Percentiles rank a stretch among this genome's conserved stretches.
These are phyloP conservation scores for Pseudevernia furfuracea DNA, from an alignment of 495 filamentous ascomycete genomes.

Conservation along the genomic window DNA sequence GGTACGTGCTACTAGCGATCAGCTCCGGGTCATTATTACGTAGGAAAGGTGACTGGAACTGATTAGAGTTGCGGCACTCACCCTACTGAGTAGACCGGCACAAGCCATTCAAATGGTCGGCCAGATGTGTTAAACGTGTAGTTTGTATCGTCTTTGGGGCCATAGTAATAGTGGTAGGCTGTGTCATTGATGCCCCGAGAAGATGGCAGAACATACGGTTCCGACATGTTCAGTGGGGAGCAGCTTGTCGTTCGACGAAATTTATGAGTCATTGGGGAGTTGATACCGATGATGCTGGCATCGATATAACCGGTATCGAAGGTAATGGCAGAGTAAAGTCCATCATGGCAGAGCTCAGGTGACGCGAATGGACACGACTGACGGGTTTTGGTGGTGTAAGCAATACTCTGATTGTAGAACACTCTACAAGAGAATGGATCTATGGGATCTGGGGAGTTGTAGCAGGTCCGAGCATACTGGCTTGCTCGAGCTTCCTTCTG, in stretches of 20 bases:
- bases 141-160: conserved; percentile 10
- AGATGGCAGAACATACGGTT: conserved; percentile 11
- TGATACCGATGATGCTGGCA: conserved; percentile 25
- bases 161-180: conserved; percentile 24
- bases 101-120: conserved; percentile 22
- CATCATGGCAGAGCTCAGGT: conserved; percentile 16
- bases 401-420: conserved; percentile 26
- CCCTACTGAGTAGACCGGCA: conserved; percentile 24
- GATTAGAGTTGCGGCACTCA: conserved; percentile 11
- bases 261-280: conserved; percentile 14
- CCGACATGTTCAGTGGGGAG: conserved; percentile 25
- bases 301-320: conserved; percentile 25
- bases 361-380: conserved; percentile 25
- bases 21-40: neutral
- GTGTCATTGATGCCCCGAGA: conserved; percentile 13
- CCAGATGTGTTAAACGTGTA: conserved; percentile 23
- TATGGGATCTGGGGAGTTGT: conserved; percentile 5
- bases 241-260: conserved; percentile 26
- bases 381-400: conserved; percentile 10
- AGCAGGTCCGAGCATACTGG: conserved; percentile 27
- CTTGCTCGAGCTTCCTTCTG: conserved; percentile 21
- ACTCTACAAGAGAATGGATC: conserved; percentile 16
- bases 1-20: conserved; percentile 12
- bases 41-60: neutral
- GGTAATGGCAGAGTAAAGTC: conserved; percentile 19